Base-by-base conservation (phyloP, 257 asterid species). In the Solanum pinnatisectum region DNA sequence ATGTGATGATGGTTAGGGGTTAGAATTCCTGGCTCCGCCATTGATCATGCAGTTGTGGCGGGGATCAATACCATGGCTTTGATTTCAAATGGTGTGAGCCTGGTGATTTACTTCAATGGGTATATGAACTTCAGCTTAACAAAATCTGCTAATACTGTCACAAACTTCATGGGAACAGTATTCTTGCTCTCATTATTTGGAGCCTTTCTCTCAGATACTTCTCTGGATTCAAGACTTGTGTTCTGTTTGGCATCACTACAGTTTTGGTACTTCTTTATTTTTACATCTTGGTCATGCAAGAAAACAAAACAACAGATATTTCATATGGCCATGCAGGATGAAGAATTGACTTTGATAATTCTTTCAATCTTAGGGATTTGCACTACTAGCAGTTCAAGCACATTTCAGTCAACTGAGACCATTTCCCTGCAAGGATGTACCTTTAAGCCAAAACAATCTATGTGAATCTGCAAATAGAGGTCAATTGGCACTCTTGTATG, bases 381-480 rank as follows among this genome's bases (percentile, higher is more conserved):
- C 88, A 27, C 77, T 94, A 49, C 94, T 95, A 85, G 93, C 95
- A 56, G 89, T 91, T 27, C 98, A 94, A 95, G 98, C 98, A 87
- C 95, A 93, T 87, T 87, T 90, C 88, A 90, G 89, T 4, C 88
- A 92, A 81, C 93, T 94, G 32, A 92, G 96, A 49, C 98, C 98
- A 3, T 84, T 87, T 15, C 95, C 98, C n/a, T 95, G 98, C 95
- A 93, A 91, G 88, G 92, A 90, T 52, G 89, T 88, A 71, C 82
- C 87, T 11, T 87, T 89, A 13, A 89, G 89, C 87, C 83, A 77
- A 23, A 27, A 59, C 36, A 76, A 70, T 71, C 92, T 86, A 49
- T 95, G 97, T 37, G 90, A 93, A 36, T 36, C 91, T 4, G 91
- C 95, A 86, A 88, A 68, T 22, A 86, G 82, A 81, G 87, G 84